These are phyloP conservation scores for Penicillium nucicola DNA, from an alignment of 495 filamentous ascomycete species.

Conservation along the genomic window DNA sequence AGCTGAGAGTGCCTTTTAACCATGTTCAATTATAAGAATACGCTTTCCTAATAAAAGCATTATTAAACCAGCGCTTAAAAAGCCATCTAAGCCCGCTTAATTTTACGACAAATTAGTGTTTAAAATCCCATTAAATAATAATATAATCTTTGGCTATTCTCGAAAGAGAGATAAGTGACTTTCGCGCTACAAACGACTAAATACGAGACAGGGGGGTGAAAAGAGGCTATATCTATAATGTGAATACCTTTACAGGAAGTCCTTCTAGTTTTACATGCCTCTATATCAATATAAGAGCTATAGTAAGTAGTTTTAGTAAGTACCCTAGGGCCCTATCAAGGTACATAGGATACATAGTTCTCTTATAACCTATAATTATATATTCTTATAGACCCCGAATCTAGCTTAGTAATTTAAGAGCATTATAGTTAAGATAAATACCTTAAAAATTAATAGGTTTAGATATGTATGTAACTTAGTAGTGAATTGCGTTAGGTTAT, in stretches of 20 bases:
- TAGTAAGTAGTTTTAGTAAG: neutral
- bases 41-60: constrained; percentile 1
- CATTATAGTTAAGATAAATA: neutral
- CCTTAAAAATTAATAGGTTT: neutral
- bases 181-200: neutral
- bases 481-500: too few species aligned
- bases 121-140: neutral
- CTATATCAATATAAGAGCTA: neutral
- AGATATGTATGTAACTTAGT: too few species aligned
- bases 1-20: neutral
- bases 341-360: too few species aligned
- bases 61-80: neutral
- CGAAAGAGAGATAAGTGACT: too few species aligned
- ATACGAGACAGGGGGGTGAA: neutral
- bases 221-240: neutral
- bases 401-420: neutral
- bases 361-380: too few species aligned
- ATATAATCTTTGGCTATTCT: neutral
- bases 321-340: too few species aligned
- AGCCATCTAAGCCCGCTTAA: neutral
- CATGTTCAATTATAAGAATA: neutral
- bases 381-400: neutral
- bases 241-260: neutral
- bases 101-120: neutral
- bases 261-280: neutral